Conservation (phyloP, 345 rosid species). For the Boechera retrofracta region DNA sequence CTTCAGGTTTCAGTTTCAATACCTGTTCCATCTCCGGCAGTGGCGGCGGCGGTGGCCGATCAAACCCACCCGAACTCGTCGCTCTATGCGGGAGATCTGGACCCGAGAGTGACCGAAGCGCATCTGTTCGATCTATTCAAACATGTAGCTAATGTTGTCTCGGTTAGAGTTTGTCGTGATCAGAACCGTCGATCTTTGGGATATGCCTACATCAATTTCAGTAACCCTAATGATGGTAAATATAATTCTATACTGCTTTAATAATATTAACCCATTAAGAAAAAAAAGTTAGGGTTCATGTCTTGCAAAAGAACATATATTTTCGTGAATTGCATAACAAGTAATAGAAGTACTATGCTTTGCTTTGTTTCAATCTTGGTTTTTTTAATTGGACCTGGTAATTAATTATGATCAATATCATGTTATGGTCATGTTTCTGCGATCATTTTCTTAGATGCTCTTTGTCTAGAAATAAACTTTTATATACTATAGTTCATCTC, state of each 20-base stretch:
- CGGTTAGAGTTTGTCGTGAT: constrained; percentile 68
- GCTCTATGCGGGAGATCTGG: constrained; percentile 71
- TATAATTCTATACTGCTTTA: not conserved
- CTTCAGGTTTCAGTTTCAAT: constrained; percentile 32
- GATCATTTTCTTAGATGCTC: no score
- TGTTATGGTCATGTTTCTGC: no score
- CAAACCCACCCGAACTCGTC: constrained; percentile 50
- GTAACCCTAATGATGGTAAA: constrained; percentile 56
- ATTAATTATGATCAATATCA: not conserved
- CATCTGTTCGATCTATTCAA: constrained; percentile 62
- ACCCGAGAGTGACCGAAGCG: constrained; percentile 53
- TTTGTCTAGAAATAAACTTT: no score
- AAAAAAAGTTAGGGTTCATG: constrained; percentile 3
- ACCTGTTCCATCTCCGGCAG: not conserved
- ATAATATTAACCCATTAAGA: not conserved
- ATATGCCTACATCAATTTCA: constrained; percentile 68
- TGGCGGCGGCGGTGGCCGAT: not conserved
- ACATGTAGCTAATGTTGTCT: constrained; percentile 53
- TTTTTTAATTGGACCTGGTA: not conserved
- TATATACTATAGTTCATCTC: not conserved
- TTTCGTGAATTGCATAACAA: constrained; percentile 1
- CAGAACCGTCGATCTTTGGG: constrained; percentile 59
- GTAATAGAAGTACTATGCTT: not conserved
- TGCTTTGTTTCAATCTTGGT: not conserved
- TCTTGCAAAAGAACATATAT: not conserved